Evolutionary conservation across 495 filamentous ascomycete species (phyloP), one percentile per base, ranked within the genome.

Genomic region (Aspergillus leporis): DNA sequence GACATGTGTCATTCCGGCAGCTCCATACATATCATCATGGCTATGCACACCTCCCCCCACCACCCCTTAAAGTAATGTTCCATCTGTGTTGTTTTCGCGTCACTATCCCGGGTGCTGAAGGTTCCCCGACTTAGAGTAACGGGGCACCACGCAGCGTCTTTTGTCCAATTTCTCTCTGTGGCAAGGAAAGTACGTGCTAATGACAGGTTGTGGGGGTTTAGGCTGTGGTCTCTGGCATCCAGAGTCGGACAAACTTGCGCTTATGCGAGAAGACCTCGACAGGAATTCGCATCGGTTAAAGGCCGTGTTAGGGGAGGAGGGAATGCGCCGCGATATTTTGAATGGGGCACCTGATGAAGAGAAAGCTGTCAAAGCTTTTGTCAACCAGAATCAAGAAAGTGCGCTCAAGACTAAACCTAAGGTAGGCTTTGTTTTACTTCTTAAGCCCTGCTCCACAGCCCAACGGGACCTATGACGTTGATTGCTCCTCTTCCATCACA

Each of bases 371-470:
- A 75, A 81, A 46, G 89, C 88, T 3, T 94, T 94, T 73, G 78
- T 83, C 10, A 78, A 73, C 46, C 69, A 73, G 46, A 96, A 93
- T 63, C 71, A 77, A 58, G 85, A 87, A 61, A 87, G 82, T 55
- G 89, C 90, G 45, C 75, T 96, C 12, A 94, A 94, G 79, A 92
- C 83, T 38, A 89, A 89, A 66, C 92, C 92, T 0, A 93, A 92
- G 85, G 90, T 93, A 70, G 62, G 83, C 55, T 46, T n/a, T 48
- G 50, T 28, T 56, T 50, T 51, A 25, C 16, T 56, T 51, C 28
- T 48, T 19, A 21, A 34, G n/a, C 38, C 12, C 16, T 16, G 38
- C 38, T 23, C 43, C 43, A 47, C 21, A 23, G 43, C 43, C 19
- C 18, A 22, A 22, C 1, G 18, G 12, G 18, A 23, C 21, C 16